Conservation (phyloP, 2,329 filamentous ascomycete genomes). For the Lasiodiplodia theobromae region DNA sequence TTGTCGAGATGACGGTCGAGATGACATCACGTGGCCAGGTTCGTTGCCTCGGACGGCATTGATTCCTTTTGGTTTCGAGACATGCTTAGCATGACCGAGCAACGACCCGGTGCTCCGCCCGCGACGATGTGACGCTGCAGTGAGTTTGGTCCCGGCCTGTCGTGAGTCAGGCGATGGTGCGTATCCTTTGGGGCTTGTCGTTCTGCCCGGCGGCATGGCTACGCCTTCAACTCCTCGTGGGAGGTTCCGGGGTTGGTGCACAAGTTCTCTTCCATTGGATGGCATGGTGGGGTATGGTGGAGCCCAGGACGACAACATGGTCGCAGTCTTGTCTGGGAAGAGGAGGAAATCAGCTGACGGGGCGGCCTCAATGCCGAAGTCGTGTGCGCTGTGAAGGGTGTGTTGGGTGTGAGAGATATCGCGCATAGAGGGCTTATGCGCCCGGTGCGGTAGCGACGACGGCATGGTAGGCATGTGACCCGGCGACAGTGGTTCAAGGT, state of each 20-base stretch:
- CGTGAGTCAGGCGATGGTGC: neutral
- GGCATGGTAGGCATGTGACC: constrained; percentile 10
- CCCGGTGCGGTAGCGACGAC: neutral
- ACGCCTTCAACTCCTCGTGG: too few species aligned
- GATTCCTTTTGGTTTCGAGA: neutral
- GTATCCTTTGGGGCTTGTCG: neutral
- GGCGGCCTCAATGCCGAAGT: neutral
- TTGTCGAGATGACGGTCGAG: neutral
- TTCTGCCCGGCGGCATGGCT: neutral
- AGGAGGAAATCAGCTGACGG: constrained; percentile 12
- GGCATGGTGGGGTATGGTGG: neutral
- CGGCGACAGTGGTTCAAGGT: neutral
- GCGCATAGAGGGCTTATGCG: neutral
- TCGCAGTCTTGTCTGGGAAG: constrained; percentile 8
- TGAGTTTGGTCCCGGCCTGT: neutral
- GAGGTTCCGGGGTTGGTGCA: neutral
- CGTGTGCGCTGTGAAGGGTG: neutral
- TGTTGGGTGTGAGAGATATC: neutral
- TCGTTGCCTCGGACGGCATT: neutral
- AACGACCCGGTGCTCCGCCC: neutral
- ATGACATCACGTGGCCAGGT: neutral
- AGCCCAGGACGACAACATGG: neutral
- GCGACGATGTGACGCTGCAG: neutral
- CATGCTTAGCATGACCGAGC: neutral
- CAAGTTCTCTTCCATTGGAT: neutral